Base-by-base conservation (phyloP, 2,329 filamentous ascomycete genomes). In the Cucurbitaria berberidis region DNA sequence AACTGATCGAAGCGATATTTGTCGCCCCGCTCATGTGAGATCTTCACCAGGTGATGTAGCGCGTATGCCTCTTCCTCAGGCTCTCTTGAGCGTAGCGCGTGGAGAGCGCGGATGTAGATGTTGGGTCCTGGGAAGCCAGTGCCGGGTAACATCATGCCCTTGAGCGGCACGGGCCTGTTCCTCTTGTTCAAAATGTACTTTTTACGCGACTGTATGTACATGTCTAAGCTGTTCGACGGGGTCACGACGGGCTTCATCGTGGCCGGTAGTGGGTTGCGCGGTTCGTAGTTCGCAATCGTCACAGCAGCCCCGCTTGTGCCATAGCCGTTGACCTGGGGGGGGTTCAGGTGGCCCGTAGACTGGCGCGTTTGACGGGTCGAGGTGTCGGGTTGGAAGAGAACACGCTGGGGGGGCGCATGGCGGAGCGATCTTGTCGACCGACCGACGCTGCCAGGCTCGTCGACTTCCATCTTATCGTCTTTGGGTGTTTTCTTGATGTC, bases 1-100 rank as follows among this genome's bases (percentile, higher is more conserved):
- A 97, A 98, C 5, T 91, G 90, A 64, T 96, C 92, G 62, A 98
- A 97, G 55, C 91, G 89, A 77, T 96, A 97, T 75, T 96, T 96
- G 72, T 98, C 95, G 40, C 93, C 93, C 38, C 93, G 86, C 74
- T 98, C 93, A 69, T 89, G 95, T 0, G 93, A 97, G 24, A 98
- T 97, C 72, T 96, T 96, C 54, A 98, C 92, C 3, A 98, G 79
- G 67, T 98, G 93, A 66, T 96, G 91, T 10, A 98, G 80, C 0
- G 92, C 93, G 76, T 96, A 98, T n/a, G 91, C 87, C 66, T 97
- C 89, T 71, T 99, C 93, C 11, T 87, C 84, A 3, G 84, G 84
- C 22, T 96, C 85, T 2, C 86, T 86, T 13, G 91, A 96, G 57
- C 90, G 89, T 22, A 99, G 79, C 4, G 93, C 88, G 63, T 93